These are phyloP conservation scores for Metschnikowia proteae DNA, from an alignment of 805 yeast genomes.

Conservation along the genomic window DNA sequence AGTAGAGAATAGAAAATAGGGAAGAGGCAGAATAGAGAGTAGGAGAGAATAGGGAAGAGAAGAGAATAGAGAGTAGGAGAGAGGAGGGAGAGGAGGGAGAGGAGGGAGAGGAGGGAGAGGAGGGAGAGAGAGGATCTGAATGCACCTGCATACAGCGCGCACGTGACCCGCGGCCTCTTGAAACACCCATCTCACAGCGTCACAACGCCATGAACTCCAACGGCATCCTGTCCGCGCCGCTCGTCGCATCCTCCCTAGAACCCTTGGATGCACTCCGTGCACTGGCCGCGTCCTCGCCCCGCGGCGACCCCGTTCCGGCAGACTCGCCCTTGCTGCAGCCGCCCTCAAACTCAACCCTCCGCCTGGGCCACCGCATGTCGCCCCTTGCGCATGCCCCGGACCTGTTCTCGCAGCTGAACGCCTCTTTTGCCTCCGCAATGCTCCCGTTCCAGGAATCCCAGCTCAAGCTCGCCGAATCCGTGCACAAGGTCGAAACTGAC, in stretches of 20 bases:
- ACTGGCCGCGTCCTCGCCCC: conserved; percentile 9
- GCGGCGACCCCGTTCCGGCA: conserved; percentile 11
- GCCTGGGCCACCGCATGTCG: conserved; percentile 11
- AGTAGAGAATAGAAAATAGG: too few species aligned
- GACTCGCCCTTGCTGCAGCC: conserved; percentile 3
- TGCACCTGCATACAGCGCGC: not conserved
- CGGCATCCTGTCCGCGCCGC: conserved; percentile 12
- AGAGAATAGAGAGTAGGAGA: too few species aligned
- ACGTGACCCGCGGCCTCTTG: conserved; percentile 2
- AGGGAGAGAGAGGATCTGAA: too few species aligned
- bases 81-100: not conserved
- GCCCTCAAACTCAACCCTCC: not conserved
- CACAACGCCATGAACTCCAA: conserved; percentile 13
- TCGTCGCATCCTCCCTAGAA: conserved; percentile 13
- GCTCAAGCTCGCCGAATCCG: conserved; percentile 12
- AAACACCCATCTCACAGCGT: not conserved
- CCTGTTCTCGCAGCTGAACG: not conserved
- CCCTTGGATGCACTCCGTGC: conserved; percentile 16
- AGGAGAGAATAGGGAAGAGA: too few species aligned
- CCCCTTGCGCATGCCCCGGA: conserved; percentile 7
- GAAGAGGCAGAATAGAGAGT: too few species aligned
- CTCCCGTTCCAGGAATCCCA: conserved; percentile 14
- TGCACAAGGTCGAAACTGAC: conserved; percentile 27
- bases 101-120: not conserved
- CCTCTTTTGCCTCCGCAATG: not conserved